Conservation (phyloP, 352 stramenopile species). For the Pythium phragmiticola region DNA sequence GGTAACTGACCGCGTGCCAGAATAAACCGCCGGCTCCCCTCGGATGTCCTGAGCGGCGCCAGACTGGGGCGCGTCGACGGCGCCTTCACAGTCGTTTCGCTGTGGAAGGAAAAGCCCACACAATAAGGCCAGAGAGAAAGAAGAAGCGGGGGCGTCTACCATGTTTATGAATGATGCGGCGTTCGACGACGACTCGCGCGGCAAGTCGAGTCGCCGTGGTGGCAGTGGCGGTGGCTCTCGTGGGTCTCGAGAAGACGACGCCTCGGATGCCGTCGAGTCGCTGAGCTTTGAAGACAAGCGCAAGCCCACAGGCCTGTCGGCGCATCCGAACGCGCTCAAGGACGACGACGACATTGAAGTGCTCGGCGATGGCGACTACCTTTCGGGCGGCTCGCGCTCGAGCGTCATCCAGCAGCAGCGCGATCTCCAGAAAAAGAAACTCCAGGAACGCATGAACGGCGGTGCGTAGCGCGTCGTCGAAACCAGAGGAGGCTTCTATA, state of each 20-base stretch:
- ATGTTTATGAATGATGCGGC: conserved; percentile 86
- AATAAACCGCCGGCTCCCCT: conserved; percentile 2
- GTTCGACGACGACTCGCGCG: conserved; percentile 60
- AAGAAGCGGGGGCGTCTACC: neutral
- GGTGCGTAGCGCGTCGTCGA: conserved; percentile 30
- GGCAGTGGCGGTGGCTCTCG: conserved; percentile 10
- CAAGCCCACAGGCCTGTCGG: conserved; percentile 29
- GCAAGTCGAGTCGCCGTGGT: conserved; percentile 23
- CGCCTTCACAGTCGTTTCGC: conserved; percentile 19
- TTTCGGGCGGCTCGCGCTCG: conserved; percentile 55
- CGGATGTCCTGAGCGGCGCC: neutral
- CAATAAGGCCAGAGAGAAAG: conserved; percentile 1
- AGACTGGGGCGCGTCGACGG: conserved; percentile 2
- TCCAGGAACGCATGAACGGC: conserved; percentile 79
- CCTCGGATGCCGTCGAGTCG: conserved; percentile 63
- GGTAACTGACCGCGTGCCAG: neutral
- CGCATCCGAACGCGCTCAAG: conserved; percentile 75
- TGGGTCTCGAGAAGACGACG: conserved; percentile 32
- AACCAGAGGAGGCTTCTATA: neutral
- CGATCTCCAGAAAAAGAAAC: conserved; percentile 86
- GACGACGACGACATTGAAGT: conserved; percentile 76
- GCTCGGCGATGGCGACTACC: conserved; percentile 51
- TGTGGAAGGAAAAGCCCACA: neutral
- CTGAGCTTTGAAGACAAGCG: conserved; percentile 56
- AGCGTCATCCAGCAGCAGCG: conserved; percentile 84